Evolutionary conservation across 2,329 filamentous ascomycete species (phyloP), one percentile per base, ranked within the genome.

Genomic region (Aciculosporium take): DNA sequence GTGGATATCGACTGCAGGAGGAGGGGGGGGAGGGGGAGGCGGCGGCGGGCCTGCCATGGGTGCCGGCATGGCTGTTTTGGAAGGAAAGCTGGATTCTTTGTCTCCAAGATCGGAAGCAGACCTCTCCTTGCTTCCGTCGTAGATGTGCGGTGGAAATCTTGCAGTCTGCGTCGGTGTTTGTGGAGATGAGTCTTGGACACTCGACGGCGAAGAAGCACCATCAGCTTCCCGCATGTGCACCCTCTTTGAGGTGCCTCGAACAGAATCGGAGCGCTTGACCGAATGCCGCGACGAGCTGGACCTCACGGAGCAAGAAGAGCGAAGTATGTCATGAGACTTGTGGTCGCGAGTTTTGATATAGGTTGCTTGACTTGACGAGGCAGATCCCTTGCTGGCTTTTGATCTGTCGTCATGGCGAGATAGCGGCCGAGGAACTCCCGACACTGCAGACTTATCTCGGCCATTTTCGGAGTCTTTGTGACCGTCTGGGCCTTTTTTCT

Each of bases 1-100:
- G 33, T 80, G 69, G 39, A 79, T 65, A 49, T 78, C 73, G 7
- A 86, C 74, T 1, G 82, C 79, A 1, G 85, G 81, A 2, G 83
- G 87, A 0, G 87, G 85, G 1, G 85, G 73, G 1, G 73, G 67
- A 0, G 73, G 69, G 0, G 69, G 71, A 0, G 67, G 65, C 2
- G 63, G 64, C 4, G 70, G 63, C 28, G 56, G 25, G 42, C 49
- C 51, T 23, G 59, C 44, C 48, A 34, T 42, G 24, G 57, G 56
- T 9, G 58, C 54, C 33, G 61, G 56, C 5, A 62, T 66, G 56
- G 55, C 64, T 3, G 65, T 65, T 40, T 61, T 62, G 15, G 58
- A 61, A 32, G 52, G 53, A 17, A 56, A 31, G 28, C 47, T 48
- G 6, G 56, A 53, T 13, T 53, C 53, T 8, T 59, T n/a, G 59